Evolutionary conservation across 2,329 filamentous ascomycete genomes (phyloP).

Genomic region (Hypoxylon sp.): DNA sequence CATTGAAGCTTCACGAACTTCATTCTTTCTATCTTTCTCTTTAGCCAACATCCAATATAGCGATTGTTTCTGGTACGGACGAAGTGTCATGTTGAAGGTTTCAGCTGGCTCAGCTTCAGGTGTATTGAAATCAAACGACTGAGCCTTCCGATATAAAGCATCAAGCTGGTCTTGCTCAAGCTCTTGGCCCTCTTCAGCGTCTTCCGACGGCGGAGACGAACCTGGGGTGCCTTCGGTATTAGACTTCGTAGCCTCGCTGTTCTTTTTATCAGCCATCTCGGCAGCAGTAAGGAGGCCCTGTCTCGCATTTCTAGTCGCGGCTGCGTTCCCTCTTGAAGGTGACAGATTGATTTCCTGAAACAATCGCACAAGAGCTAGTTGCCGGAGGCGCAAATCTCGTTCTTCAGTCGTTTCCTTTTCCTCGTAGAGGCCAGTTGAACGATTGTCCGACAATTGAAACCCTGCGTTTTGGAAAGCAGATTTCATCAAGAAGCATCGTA

Average conservation of each 20-base stretch:
- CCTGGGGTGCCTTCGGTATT: constrained; percentile 53
- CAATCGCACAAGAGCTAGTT: constrained; percentile 88
- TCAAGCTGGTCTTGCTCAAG: constrained; percentile 97
- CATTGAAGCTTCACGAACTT: constrained; percentile 82
- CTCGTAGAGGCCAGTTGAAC: constrained; percentile 82
- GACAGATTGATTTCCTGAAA: constrained; percentile 90
- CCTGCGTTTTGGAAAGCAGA: constrained; percentile 78
- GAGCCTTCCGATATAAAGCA: constrained; percentile 92
- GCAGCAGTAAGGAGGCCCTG: constrained; percentile 88
- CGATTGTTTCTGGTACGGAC: constrained; percentile 96
- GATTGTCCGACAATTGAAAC: constrained; percentile 77
- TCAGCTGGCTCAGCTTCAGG: constrained; percentile 86
- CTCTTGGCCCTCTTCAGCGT: constrained; percentile 87
- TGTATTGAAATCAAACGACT: constrained; percentile 95
- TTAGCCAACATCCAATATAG: constrained; percentile 97
- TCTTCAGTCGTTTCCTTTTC: constrained; percentile 89
- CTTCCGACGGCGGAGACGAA: constrained; percentile 72
- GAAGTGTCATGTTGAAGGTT: constrained; percentile 85
- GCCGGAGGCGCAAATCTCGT: constrained; percentile 83
- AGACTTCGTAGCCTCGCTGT: constrained; percentile 65
- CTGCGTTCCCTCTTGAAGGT: constrained; percentile 80
- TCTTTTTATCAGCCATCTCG: constrained; percentile 85
- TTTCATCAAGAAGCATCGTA: constrained; percentile 81
- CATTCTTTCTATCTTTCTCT: constrained; percentile 82
- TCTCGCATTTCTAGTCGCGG: constrained; percentile 83